Base-by-base conservation (phyloP, 2,329 filamentous ascomycete genomes). In the Aspergillus pseudotamarii region DNA sequence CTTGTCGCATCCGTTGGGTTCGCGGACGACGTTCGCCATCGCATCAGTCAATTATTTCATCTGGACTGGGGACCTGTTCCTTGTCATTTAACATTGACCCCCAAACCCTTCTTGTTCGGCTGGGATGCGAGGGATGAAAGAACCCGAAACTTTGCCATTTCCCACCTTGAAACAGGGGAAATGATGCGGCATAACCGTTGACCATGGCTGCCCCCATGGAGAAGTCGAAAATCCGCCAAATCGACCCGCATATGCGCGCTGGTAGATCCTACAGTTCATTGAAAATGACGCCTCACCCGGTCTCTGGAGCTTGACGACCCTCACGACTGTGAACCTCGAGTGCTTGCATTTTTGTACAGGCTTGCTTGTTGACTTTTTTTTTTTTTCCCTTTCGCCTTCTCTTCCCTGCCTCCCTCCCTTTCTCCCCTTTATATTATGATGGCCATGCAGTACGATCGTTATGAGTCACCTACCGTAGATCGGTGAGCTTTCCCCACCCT, bases 241-340 rank as follows among this genome's bases (percentile, higher is more conserved):
- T 59, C 43, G 57, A 63, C 67, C 63, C 62, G 68, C 66, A 66
- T 64, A 69, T 68, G 62, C 61, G 60, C 58, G 53, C 60, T 58
- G 63, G 46, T 58, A 66, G 23, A 45, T 57, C 57, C 60, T 30
- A 59, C 64, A 61, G 63, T 56, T 67, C 62, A 68, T 71, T 71
- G 65, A 69, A 71, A 70, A 68, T 69, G 68, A 71, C 61, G 67
- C 65, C 67, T 69, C 66, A 69, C 64, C 68, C 67, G 48, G 55
- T 58, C 46, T 55, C 32, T 65, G 45, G 56, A 53, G 21, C 41
- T 38, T 62, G 58, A 60, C 62, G 16, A 36, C 34, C 30, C 45
- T 61, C 45, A 50, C 48, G 26, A 57, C 59, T 56, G 58, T 62
- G 46, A 51, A 57, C 50, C 28, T 26, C 57, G 16, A 59, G 43